These are phyloP conservation scores for Wickerhamiella spandovensis DNA, from an alignment of 805 yeast species.

Conservation along the genomic window DNA sequence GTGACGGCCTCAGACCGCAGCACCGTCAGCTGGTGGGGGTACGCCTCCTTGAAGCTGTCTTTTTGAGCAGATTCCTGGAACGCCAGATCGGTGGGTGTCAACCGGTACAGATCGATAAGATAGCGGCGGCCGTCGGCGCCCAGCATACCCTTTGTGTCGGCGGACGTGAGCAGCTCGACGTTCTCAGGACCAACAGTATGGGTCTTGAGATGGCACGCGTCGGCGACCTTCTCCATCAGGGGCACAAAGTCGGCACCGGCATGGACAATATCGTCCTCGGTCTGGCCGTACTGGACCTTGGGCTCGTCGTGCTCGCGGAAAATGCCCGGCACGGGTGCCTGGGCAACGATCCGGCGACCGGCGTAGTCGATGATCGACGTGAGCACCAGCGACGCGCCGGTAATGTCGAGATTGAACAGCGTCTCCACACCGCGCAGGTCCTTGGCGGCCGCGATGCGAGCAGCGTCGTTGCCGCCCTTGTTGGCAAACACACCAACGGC, in stretches of 20 bases:
- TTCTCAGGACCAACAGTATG: slow-evolving; percentile 38
- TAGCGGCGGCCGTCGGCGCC: slow-evolving; percentile 82
- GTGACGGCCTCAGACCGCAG: slow-evolving; percentile 81
- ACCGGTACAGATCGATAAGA: slow-evolving; percentile 68
- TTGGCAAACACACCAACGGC: slow-evolving; percentile 49
- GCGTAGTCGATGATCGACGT: slow-evolving; percentile 83
- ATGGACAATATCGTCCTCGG: slow-evolving; percentile 44
- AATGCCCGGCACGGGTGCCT: slow-evolving; percentile 92
- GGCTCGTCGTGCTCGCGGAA: slow-evolving; percentile 34
- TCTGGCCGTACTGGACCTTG: slow-evolving; percentile 61
- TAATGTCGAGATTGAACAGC: slow-evolving; percentile 50
- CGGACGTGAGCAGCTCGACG: slow-evolving; percentile 47
- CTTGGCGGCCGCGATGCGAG: slow-evolving; percentile 63
- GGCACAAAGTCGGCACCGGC: slow-evolving; percentile 40
- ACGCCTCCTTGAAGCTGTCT: slow-evolving; percentile 29
- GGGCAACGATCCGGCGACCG: slow-evolving; percentile 81
- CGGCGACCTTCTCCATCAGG: slow-evolving; percentile 48
- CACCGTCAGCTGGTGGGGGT: slow-evolving; percentile 72
- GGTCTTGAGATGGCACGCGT: slow-evolving; percentile 62
- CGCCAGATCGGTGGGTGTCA: slow-evolving; percentile 72
- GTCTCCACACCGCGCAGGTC: slow-evolving; percentile 63
- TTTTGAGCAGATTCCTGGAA: slow-evolving; percentile 42
- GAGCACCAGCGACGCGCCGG: slow-evolving; percentile 54
- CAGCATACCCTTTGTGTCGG: slow-evolving; percentile 69
- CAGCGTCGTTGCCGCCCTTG: slow-evolving; percentile 75